These are phyloP conservation scores for Aspergillus ellipticus DNA, from an alignment of 495 filamentous ascomycete genomes.

Conservation along the genomic window DNA sequence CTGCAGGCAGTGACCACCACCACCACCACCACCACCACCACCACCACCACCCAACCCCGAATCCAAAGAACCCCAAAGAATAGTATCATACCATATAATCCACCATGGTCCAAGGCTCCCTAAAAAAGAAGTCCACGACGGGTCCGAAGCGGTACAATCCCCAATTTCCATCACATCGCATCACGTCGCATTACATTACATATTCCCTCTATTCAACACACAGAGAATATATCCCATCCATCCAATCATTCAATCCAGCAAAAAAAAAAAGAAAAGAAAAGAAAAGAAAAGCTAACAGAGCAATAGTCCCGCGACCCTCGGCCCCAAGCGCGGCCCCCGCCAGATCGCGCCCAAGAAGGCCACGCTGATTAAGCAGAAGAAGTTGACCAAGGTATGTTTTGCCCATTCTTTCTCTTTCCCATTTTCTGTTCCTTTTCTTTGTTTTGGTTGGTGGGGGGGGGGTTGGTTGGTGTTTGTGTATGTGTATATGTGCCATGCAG, in stretches of 20 bases:
- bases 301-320: too few relatives aligned
- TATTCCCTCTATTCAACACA: too few relatives aligned
- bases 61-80: too few relatives aligned
- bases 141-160: conserved; percentile 34
- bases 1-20: conserved; percentile 35
- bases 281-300: neutral
- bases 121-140: conserved; percentile 36
- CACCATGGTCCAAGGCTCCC: conserved; percentile 36
- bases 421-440: neutral
- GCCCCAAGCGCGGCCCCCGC: conserved; percentile 53
- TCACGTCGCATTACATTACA: too few relatives aligned
- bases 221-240: neutral
- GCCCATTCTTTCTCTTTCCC: conserved; percentile 10
- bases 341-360: conserved; percentile 69
- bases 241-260: neutral
- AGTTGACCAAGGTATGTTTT: conserved; percentile 63
- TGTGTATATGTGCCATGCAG: neutral
- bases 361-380: conserved; percentile 53
- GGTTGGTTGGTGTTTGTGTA: neutral
- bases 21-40: too few relatives aligned
- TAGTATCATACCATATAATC: too few relatives aligned
- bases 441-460: neutral
- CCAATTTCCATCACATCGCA: neutral
- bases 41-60: too few relatives aligned
- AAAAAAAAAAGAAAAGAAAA: neutral